Conservation (phyloP, 345 rosid genomes). For the sweet orange (Citrus sinensis) region DVS_A1.0 CM039169.1:23263501-23264000, state of each 20-base stretch:
- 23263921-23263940: neutral
- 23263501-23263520: neutral
- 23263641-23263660: neutral
- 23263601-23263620: neutral
- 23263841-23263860: neutral
- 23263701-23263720: neutral
- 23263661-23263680: neutral
- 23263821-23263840: too few species aligned
- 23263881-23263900: too few species aligned
- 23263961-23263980: neutral
- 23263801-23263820: neutral
- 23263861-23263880: neutral
- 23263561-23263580: neutral
- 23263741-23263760: neutral
- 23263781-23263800: neutral
- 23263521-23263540: neutral
- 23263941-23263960: neutral
- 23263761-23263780: neutral
- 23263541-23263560: neutral
- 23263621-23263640: neutral
- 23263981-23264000: neutral
- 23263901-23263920: neutral
- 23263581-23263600: neutral
- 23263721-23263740: neutral
- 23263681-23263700: neutral